Evolutionary conservation across 2,329 filamentous ascomycete genomes (phyloP).

Genomic region (Sclerotinia trifoliorum): DNA sequence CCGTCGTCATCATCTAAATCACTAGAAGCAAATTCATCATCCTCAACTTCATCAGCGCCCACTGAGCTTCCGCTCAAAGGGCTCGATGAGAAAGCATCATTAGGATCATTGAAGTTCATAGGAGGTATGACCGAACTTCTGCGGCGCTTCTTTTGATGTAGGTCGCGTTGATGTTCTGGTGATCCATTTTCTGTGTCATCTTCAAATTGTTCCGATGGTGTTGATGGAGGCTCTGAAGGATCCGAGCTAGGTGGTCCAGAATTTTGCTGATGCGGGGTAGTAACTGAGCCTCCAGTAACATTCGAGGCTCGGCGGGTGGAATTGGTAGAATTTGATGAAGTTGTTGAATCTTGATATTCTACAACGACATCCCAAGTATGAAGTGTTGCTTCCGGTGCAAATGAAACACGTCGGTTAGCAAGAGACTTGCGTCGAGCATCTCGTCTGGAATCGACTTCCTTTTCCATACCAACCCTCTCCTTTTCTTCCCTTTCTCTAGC

Average conservation of each 20-base stretch:
- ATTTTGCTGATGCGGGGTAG: constrained; percentile 30
- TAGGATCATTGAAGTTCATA: constrained; percentile 62
- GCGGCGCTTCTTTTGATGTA: constrained; percentile 60
- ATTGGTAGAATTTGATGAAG: constrained; percentile 69
- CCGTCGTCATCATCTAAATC: constrained; percentile 66
- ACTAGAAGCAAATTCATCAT: constrained; percentile 49
- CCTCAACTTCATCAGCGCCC: constrained; percentile 47
- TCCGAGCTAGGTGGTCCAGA: constrained; percentile 45
- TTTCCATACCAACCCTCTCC: constrained; percentile 58
- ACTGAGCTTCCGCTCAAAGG: constrained; percentile 65
- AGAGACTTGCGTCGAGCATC: constrained; percentile 91
- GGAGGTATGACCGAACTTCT: constrained; percentile 66
- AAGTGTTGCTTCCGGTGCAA: constrained; percentile 93
- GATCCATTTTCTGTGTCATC: constrained; percentile 58
- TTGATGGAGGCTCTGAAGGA: constrained; percentile 58
- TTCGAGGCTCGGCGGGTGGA: constrained; percentile 72
- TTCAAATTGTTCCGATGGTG: constrained; percentile 60
- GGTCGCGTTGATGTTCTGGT: constrained; percentile 63
- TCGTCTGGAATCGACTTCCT: constrained; percentile 66
- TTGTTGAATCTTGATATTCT: constrained; percentile 86
- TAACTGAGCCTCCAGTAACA: constrained; percentile 31
- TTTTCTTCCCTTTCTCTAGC: constrained; percentile 68
- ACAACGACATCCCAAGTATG: constrained; percentile 92
- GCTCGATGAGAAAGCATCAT: constrained; percentile 71
- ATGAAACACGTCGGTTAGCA: constrained; percentile 90